These are phyloP conservation scores for Trichoderma afroharzianum DNA, from an alignment of 2,329 filamentous ascomycete species.

Conservation along the genomic window DNA sequence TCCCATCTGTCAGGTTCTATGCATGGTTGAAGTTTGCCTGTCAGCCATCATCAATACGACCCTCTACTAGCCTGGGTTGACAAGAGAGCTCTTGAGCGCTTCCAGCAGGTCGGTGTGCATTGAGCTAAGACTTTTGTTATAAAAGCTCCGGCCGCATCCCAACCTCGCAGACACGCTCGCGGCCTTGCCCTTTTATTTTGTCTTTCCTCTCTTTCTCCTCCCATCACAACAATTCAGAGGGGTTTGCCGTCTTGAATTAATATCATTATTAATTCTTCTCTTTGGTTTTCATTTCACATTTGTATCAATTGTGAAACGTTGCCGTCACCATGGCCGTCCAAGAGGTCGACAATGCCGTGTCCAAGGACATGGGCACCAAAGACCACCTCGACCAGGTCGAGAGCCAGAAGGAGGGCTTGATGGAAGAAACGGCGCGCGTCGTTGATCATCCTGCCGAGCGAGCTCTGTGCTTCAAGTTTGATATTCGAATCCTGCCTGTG, in stretches of 20 bases:
- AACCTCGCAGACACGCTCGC: neutral
- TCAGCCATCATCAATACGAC: slow-evolving; percentile 4
- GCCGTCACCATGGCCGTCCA: slow-evolving; percentile 5
- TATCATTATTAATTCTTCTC: neutral
- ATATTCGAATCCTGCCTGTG: slow-evolving; percentile 51
- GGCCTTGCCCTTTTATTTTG: neutral
- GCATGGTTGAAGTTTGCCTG: neutral
- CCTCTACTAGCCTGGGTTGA: neutral
- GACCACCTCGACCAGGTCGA: slow-evolving; percentile 19
- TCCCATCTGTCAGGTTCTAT: neutral
- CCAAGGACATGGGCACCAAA: slow-evolving; percentile 8
- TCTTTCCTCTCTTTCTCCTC: neutral
- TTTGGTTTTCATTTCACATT: neutral
- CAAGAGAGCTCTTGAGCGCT: neutral
- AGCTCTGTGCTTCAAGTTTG: slow-evolving; percentile 52
- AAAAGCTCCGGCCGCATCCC: slow-evolving; percentile 5
- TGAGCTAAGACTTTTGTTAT: neutral
- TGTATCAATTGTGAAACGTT: neutral
- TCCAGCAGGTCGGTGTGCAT: slow-evolving; percentile 8
- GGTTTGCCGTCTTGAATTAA: neutral
- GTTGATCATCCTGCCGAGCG: slow-evolving; percentile 45
- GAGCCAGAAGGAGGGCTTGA: slow-evolving; percentile 15
- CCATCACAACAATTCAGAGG: neutral
- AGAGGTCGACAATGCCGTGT: slow-evolving; percentile 12
- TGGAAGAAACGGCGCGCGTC: slow-evolving; percentile 28